Evolutionary conservation across 2,329 filamentous ascomycete genomes (phyloP).

Genomic region (Penicillium sp.): DNA sequence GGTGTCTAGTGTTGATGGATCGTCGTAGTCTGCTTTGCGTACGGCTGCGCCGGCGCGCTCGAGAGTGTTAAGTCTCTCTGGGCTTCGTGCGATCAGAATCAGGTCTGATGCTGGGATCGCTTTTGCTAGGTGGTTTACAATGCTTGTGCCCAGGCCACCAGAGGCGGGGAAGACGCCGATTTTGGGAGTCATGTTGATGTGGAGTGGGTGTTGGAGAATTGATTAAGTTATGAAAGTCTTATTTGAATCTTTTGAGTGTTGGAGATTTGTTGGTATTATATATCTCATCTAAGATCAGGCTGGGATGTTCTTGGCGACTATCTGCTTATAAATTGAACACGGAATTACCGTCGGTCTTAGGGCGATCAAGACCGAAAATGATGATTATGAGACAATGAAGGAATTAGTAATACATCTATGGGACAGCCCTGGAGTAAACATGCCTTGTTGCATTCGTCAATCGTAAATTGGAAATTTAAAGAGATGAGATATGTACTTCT

Average conservation of each 20-base stretch:
- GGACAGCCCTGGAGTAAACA: neutral
- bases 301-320: neutral
- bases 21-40: conserved; percentile 52
- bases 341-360: neutral
- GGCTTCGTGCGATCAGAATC: conserved; percentile 48
- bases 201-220: neutral
- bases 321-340: conserved; percentile 1
- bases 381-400: neutral
- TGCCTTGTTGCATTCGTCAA: conserved; percentile 1
- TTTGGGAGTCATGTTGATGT: conserved; percentile 18
- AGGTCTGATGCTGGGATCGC: conserved; percentile 48
- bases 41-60: conserved; percentile 24
- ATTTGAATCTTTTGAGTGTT: neutral
- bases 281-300: too few relatives aligned
- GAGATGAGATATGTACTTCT: conserved; percentile 5
- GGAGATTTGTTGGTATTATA: too few relatives aligned
- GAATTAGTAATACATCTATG: neutral
- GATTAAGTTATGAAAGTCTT: neutral
- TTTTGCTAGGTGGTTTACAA: conserved; percentile 50
- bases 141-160: conserved; percentile 54
- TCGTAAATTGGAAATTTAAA: neutral
- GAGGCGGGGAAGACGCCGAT: conserved; percentile 50
- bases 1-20: conserved; percentile 44
- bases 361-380: neutral
- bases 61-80: conserved; percentile 19